These are phyloP conservation scores for Rubia occidens DNA, from an alignment of 305 asterid genomes.

Conservation along the genomic window DNA sequence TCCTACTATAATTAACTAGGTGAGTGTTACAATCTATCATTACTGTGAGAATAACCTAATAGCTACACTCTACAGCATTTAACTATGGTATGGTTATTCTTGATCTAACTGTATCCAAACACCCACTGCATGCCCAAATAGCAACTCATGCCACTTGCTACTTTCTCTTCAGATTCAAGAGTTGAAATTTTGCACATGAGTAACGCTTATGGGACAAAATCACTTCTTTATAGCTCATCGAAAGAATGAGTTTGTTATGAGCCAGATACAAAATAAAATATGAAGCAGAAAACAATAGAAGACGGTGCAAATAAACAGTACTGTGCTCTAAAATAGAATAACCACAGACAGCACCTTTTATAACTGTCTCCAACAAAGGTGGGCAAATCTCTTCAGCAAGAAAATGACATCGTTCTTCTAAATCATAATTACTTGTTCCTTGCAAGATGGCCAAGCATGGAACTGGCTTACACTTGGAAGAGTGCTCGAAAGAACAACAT, in stretches of 20 bases:
- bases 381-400: conserved; percentile 77
- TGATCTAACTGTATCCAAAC: neutral
- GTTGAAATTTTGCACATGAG: neutral
- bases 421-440: conserved; percentile 33
- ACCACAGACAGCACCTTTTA: conserved; percentile 56
- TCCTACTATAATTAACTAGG: neutral
- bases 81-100: neutral
- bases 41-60: neutral
- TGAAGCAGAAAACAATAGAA: neutral
- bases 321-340: conserved; percentile 8
- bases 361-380: conserved; percentile 61
- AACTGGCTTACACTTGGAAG: conserved; percentile 39
- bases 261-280: neutral
- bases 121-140: neutral
- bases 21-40: neutral
- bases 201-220: neutral
- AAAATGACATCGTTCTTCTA: conserved; percentile 51
- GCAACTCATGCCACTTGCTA: neutral
- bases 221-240: neutral
- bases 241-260: neutral
- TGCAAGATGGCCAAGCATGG: conserved; percentile 77
- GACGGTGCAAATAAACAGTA: neutral
- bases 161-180: neutral
- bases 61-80: neutral
- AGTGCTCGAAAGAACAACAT: conserved; percentile 49